Conservation (phyloP, 148 eudicot genomes). For the Camellia japonica region DNA sequence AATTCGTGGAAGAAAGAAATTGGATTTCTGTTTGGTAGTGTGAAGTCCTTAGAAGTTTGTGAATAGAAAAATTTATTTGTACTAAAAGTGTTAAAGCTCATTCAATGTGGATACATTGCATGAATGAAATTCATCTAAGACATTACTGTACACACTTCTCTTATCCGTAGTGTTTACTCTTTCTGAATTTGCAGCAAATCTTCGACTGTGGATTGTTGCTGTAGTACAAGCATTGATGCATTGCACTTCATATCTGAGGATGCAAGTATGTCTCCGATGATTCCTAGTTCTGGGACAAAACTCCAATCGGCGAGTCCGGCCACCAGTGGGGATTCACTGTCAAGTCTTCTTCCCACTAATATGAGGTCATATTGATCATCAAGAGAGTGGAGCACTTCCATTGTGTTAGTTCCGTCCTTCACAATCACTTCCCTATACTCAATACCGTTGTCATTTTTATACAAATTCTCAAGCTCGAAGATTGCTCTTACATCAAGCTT, state of each 20-base stretch:
- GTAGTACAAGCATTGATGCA: slow-evolving; percentile 11
- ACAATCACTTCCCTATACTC: slow-evolving; percentile 1
- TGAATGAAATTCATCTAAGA: no score
- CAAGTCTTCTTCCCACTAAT: slow-evolving; percentile 9
- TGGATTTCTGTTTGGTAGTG: no score
- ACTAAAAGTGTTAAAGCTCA: no score
- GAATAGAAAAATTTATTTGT: no score
- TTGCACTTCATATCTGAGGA: slow-evolving; percentile 16
- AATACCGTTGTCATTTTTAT: background rate
- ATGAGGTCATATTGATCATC: slow-evolving; percentile 7
- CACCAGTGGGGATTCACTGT: background rate
- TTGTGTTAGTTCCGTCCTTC: slow-evolving; percentile 2
- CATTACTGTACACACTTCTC: no score
- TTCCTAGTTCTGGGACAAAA: slow-evolving; percentile 5
- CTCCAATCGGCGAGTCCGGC: slow-evolving; percentile 16
- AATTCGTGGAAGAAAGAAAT: no score
- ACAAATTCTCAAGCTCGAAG: background rate
- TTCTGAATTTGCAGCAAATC: slow-evolving; percentile 2
- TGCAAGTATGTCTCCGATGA: slow-evolving; percentile 16
- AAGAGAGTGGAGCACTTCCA: background rate
- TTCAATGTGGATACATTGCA: no score
- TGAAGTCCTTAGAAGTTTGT: no score
- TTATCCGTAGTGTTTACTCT: no score
- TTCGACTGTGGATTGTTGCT: slow-evolving; percentile 14
- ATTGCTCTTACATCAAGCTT: slow-evolving; percentile 5